phyloP scores from a whole-genome alignment of 2,329 filamentous ascomycete species.

The Clonostachys rhizophaga region DNA sequence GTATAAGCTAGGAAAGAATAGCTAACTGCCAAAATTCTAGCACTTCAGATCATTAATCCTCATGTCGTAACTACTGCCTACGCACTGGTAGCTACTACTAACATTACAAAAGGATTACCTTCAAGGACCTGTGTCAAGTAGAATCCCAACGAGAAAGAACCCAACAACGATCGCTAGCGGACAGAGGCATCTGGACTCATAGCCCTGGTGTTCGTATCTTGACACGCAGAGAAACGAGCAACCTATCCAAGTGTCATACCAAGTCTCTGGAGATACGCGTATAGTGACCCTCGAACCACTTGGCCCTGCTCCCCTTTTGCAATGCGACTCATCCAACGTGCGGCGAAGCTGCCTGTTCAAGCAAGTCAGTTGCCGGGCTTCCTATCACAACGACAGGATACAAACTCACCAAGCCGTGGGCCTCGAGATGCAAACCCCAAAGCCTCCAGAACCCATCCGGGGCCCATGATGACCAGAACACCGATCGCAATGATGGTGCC shows the following conservation, averaged over 20 bases:
- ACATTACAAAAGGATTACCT: no score
- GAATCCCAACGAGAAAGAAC: no score
- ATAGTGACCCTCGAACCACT: slow-evolving; percentile 9
- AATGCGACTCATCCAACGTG: slow-evolving; percentile 13
- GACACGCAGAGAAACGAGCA: no score
- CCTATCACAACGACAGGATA: not conserved
- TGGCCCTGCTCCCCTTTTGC: slow-evolving; percentile 2
- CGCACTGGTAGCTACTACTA: no score
- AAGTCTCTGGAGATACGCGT: slow-evolving; percentile 12
- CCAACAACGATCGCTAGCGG: no score
- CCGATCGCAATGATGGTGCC: slow-evolving; percentile 10
- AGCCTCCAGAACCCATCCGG: slow-evolving; percentile 10
- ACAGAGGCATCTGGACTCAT: no score
- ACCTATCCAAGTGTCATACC: slow-evolving; percentile 4
- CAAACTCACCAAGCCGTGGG: slow-evolving; percentile 8
- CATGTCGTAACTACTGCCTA: no score
- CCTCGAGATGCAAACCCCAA: slow-evolving; percentile 11
- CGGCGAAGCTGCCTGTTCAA: slow-evolving; percentile 11
- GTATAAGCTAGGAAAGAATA: no score
- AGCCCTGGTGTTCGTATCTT: no score
- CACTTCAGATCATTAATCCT: no score
- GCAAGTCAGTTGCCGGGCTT: not conserved
- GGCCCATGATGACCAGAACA: slow-evolving; percentile 8
- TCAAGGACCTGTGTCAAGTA: no score
- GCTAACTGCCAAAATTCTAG: no score